These are phyloP conservation scores for Penicillium desertorum DNA, from an alignment of 495 filamentous ascomycete species.

Conservation along the genomic window DNA sequence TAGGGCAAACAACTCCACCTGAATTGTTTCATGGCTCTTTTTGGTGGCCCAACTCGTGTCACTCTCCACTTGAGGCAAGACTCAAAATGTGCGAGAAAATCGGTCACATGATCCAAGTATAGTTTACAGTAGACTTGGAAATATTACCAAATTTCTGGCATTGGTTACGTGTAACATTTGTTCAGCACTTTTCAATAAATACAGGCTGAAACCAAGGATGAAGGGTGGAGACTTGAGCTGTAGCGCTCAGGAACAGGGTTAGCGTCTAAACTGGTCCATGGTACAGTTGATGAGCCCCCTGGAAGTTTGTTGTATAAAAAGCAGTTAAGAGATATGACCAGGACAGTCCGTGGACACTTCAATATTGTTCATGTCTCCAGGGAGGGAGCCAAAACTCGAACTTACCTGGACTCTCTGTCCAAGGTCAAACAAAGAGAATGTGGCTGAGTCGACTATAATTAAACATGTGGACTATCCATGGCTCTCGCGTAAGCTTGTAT, in stretches of 20 bases:
- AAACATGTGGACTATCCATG: background rate
- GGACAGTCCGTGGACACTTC: background rate
- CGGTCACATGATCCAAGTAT: conserved; percentile 5
- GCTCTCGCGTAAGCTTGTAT: background rate
- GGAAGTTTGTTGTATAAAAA: background rate
- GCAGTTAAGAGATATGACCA: background rate
- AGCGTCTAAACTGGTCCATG: conserved; percentile 24
- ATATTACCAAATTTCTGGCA: background rate
- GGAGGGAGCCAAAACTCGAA: background rate
- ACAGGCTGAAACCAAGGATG: conserved; percentile 4
- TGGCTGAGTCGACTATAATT: background rate
- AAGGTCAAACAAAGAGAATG: conserved; percentile 1
- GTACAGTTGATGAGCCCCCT: conserved; percentile 19
- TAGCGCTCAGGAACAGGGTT: conserved; percentile 43
- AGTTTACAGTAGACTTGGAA: background rate
- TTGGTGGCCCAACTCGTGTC: background rate
- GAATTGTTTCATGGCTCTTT: background rate
- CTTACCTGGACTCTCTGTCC: background rate
- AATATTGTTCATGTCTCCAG: background rate
- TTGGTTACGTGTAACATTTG: background rate
- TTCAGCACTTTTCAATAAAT: background rate
- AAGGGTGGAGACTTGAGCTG: conserved; percentile 14
- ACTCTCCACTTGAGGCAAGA: background rate
- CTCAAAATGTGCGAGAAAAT: background rate
- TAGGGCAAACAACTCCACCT: conserved; percentile 7